A percentile compares a stretch with the other conserved stretches of the same genome.
Evolutionary conservation across 2,329 filamentous ascomycete species (phyloP).

Genomic region (Fusarium falciforme): DNA sequence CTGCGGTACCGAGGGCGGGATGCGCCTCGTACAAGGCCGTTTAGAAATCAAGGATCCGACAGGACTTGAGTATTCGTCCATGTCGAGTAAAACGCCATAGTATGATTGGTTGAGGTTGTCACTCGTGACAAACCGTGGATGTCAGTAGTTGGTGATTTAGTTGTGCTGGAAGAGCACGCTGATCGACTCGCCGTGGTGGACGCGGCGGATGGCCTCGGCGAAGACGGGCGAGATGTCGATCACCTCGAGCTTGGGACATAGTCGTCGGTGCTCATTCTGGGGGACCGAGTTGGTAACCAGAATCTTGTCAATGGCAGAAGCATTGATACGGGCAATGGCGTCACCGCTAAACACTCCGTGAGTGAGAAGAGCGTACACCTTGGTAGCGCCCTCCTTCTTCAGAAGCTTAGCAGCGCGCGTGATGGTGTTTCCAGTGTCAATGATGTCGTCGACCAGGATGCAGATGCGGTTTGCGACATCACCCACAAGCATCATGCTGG

Average conservation of each 20-base stretch:
- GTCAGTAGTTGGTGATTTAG: slow-evolving; percentile 19
- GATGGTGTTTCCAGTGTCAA: slow-evolving; percentile 97
- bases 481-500: slow-evolving; percentile 95
- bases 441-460: slow-evolving; percentile 93
- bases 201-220: slow-evolving; percentile 92
- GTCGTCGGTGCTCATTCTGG: slow-evolving; percentile 80
- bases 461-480: slow-evolving; percentile 83
- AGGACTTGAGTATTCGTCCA: slow-evolving; percentile 10
- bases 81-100: slow-evolving; percentile 13
- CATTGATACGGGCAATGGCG: slow-evolving; percentile 93
- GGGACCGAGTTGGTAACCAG: slow-evolving; percentile 96
- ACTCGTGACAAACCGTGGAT: slow-evolving; percentile 25
- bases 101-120: slow-evolving; percentile 17
- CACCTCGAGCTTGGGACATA: slow-evolving; percentile 90
- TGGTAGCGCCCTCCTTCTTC: slow-evolving; percentile 93
- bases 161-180: slow-evolving; percentile 81
- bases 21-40: slow-evolving; percentile 3
- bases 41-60: slow-evolving; percentile 18
- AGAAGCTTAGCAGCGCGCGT: slow-evolving; percentile 96
- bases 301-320: slow-evolving; percentile 91
- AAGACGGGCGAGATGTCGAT: slow-evolving; percentile 91
- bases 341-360: slow-evolving; percentile 96
- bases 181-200: slow-evolving; percentile 98
- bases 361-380: slow-evolving; percentile 91
- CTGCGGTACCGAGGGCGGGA: slow-evolving; percentile 11